phyloP scores from a whole-genome alignment of 1,139 yeast genomes.

The Zhuliangozyma blackwelliae region DNA sequence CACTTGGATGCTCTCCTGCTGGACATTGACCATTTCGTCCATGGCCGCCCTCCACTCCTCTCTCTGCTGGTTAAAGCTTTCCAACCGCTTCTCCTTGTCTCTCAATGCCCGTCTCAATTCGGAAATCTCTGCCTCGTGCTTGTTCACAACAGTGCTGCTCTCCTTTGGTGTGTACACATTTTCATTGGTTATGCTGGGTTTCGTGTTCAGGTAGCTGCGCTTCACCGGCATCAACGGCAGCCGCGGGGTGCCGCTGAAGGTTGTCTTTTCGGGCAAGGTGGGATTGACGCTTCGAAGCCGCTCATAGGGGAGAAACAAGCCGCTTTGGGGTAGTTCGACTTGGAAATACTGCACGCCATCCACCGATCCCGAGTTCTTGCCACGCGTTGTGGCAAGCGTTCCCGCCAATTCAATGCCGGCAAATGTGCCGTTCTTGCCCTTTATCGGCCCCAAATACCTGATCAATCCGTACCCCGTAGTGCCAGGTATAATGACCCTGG shows the following conservation, averaged over 20 bases:
- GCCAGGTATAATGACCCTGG: slow-evolving; percentile 40
- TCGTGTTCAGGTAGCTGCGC: not conserved
- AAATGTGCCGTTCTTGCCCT: slow-evolving; percentile 70
- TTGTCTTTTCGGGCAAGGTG: slow-evolving; percentile 12
- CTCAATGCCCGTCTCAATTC: slow-evolving; percentile 12
- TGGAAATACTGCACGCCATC: slow-evolving; percentile 41
- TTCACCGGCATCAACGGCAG: not conserved
- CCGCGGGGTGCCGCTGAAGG: not conserved
- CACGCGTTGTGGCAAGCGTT: slow-evolving; percentile 46
- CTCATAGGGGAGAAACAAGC: slow-evolving; percentile 69
- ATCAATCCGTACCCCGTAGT: slow-evolving; percentile 56
- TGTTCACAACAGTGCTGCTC: slow-evolving; percentile 32
- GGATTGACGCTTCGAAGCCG: slow-evolving; percentile 48
- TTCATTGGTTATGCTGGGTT: not conserved
- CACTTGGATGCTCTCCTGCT: slow-evolving; percentile 30
- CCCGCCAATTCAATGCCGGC: slow-evolving; percentile 85
- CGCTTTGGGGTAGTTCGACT: slow-evolving; percentile 61
- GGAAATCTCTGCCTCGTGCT: slow-evolving; percentile 38
- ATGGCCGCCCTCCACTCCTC: slow-evolving; percentile 56
- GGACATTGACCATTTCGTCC: slow-evolving; percentile 45
- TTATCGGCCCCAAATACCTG: slow-evolving; percentile 69
- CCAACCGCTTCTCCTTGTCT: slow-evolving; percentile 43
- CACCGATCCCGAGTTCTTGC: slow-evolving; percentile 44
- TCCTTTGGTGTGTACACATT: not conserved
- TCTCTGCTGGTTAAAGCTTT: slow-evolving; percentile 49